Percentiles rank a stretch among this genome's conserved stretches.
phyloP scores from a whole-genome alignment of 345 rosid species.

The Noccaea bulbosa region DNA sequence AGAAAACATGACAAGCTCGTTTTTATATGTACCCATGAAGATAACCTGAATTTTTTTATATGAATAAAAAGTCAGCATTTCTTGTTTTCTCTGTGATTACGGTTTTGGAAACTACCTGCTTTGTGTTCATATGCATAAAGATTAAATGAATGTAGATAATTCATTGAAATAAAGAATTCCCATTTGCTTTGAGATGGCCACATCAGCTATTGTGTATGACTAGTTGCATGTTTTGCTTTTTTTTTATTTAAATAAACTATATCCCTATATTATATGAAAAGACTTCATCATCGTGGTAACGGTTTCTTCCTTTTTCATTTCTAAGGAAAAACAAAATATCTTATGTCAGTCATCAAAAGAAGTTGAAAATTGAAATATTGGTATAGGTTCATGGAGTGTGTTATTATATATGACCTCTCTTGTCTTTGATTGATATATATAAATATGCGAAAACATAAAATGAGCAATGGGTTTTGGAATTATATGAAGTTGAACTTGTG shows the following conservation, averaged over 20 bases:
- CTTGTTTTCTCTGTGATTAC: constrained; percentile 1
- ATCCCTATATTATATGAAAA: constrained; percentile 11
- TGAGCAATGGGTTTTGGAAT: constrained; percentile 27
- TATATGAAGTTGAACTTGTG: constrained; percentile 21
- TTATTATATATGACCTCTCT: no score
- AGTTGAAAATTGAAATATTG: not conserved
- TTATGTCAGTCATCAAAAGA: constrained; percentile 8
- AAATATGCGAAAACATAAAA: no score
- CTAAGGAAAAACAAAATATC: not conserved
- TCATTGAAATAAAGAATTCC: constrained; percentile 1
- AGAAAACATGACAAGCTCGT: constrained; percentile 20
- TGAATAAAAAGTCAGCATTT: constrained; percentile 9
- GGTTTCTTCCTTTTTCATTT: not conserved
- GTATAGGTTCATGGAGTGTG: constrained; percentile 8
- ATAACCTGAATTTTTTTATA: not conserved
- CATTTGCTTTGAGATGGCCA: constrained; percentile 23
- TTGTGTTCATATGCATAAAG: constrained; percentile 31
- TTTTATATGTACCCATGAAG: constrained; percentile 30
- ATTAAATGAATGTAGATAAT: constrained; percentile 27
- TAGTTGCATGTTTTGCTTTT: constrained; percentile 41
- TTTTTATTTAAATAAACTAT: not conserved
- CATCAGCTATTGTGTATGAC: constrained; percentile 18
- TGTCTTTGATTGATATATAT: no score
- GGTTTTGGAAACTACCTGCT: constrained; percentile 35
- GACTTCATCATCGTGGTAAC: constrained; percentile 7